Evolutionary conservation across 371 early-diverging fungal genomes (phyloP).

Genomic region (Vairimorpha ceranae): DNA sequence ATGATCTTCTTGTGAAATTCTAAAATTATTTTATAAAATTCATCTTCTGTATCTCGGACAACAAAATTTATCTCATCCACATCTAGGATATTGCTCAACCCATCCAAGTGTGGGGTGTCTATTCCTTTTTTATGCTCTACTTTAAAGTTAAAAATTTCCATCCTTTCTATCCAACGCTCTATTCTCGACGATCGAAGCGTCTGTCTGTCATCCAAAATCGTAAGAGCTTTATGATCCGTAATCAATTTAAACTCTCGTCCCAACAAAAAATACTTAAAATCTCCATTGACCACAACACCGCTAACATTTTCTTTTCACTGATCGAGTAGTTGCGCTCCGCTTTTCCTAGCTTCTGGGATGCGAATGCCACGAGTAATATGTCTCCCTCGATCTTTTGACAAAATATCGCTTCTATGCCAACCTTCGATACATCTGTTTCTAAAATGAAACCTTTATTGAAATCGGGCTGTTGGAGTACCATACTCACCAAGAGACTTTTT

Average conservation of each 20-base stretch:
- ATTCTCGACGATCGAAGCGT: not conserved
- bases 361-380: slow-evolving; percentile 5
- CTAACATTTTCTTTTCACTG: slow-evolving; percentile 44
- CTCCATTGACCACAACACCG: slow-evolving; percentile 26
- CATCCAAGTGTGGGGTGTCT: too few relatives aligned
- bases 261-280: slow-evolving; percentile 29
- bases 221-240: slow-evolving; percentile 54
- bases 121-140: slow-evolving; percentile 32
- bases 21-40: too few relatives aligned
- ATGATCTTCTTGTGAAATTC: too few relatives aligned
- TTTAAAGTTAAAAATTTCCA: slow-evolving; percentile 27
- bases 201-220: slow-evolving; percentile 12
- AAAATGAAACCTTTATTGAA: slow-evolving; percentile 31
- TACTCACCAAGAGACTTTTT: slow-evolving; percentile 11
- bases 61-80: too few relatives aligned
- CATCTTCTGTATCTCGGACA: too few relatives aligned
- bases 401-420: slow-evolving; percentile 38
- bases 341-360: slow-evolving; percentile 14
- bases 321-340: slow-evolving; percentile 32
- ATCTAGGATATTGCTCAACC: too few relatives aligned
- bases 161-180: slow-evolving; percentile 23
- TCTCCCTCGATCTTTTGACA: slow-evolving; percentile 27
- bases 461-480: slow-evolving; percentile 33
- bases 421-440: slow-evolving; percentile 47
- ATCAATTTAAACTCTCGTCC: slow-evolving; percentile 34